Conservation (phyloP, 2,329 filamentous ascomycete genomes). For the Monosporascus sp. region DNA sequence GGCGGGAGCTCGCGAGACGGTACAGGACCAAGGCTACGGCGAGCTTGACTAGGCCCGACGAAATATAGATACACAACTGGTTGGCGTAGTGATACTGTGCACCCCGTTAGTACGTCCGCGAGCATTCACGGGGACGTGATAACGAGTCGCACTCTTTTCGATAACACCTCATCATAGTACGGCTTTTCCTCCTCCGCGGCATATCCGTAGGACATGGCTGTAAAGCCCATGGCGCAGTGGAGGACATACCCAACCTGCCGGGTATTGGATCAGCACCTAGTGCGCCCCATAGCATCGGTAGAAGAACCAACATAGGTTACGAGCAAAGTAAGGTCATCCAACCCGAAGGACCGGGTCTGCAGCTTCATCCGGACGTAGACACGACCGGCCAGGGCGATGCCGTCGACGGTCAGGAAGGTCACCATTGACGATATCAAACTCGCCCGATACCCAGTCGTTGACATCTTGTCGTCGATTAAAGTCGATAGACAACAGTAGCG, state of each 20-base stretch:
- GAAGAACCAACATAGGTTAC: constrained; percentile 20
- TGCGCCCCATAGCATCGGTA: background rate
- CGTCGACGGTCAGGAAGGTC: constrained; percentile 22
- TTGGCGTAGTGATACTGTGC: constrained; percentile 24
- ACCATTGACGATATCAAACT: constrained; percentile 20
- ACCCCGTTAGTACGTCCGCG: background rate
- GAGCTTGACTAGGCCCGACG: constrained; percentile 26
- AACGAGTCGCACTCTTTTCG: constrained; percentile 7
- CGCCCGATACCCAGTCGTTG: constrained; percentile 8
- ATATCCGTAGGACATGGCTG: constrained; percentile 25
- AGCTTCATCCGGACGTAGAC: constrained; percentile 24
- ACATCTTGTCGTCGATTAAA: background rate
- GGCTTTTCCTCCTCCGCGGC: constrained; percentile 18
- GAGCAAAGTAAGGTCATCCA: constrained; percentile 22
- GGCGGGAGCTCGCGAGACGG: constrained; percentile 19
- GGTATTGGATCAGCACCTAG: constrained; percentile 5
- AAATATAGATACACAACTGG: constrained; percentile 24
- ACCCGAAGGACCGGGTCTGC: constrained; percentile 21
- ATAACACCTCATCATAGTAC: constrained; percentile 16
- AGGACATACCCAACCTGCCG: constrained; percentile 20
- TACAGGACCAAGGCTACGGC: constrained; percentile 28
- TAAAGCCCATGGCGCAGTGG: constrained; percentile 21
- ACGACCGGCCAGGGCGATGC: constrained; percentile 16
- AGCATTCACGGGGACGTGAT: background rate
- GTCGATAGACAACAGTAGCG: background rate